Evolutionary conservation across 2,329 filamentous ascomycete genomes (phyloP).

Genomic region (Eurotiales sp.): DNA sequence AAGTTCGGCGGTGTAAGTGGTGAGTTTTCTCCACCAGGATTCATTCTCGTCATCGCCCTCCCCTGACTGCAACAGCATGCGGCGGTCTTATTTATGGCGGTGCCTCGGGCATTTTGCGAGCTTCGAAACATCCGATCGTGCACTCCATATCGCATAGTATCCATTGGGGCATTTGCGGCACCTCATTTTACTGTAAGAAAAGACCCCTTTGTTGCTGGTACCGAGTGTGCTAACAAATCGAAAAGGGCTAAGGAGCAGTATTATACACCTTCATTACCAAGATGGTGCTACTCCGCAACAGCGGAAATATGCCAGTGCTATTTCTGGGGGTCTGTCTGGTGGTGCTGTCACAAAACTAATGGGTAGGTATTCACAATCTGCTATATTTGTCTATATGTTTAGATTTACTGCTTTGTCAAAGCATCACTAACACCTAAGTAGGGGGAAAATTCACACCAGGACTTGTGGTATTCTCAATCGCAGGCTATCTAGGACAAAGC

Average conservation of each 20-base stretch:
- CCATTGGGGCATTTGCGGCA: conserved; percentile 77
- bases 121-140: conserved; percentile 57
- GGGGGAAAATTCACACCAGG: conserved; percentile 58
- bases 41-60: neutral
- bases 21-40: conserved; percentile 34
- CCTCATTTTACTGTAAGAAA: conserved; percentile 68
- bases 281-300: conserved; percentile 56
- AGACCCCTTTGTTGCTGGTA: neutral
- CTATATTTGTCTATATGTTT: too few relatives aligned
- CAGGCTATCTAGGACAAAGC: conserved; percentile 56
- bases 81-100: conserved; percentile 64
- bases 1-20: conserved; percentile 60
- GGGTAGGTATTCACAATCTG: conserved; percentile 33
- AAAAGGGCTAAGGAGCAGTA: conserved; percentile 40
- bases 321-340: conserved; percentile 67
- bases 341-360: conserved; percentile 55
- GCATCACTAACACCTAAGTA: too few relatives aligned
- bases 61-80: conserved; percentile 43
- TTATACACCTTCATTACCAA: conserved; percentile 47
- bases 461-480: conserved; percentile 55
- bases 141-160: conserved; percentile 70
- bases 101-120: conserved; percentile 67
- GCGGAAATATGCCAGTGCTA: conserved; percentile 62
- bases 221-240: conserved; percentile 38
- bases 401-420: too few relatives aligned